Evolutionary conservation across 257 asterid genomes (phyloP), one percentile per base, ranked within the genome.

Genomic region (Solanum medicagineum): DNA sequence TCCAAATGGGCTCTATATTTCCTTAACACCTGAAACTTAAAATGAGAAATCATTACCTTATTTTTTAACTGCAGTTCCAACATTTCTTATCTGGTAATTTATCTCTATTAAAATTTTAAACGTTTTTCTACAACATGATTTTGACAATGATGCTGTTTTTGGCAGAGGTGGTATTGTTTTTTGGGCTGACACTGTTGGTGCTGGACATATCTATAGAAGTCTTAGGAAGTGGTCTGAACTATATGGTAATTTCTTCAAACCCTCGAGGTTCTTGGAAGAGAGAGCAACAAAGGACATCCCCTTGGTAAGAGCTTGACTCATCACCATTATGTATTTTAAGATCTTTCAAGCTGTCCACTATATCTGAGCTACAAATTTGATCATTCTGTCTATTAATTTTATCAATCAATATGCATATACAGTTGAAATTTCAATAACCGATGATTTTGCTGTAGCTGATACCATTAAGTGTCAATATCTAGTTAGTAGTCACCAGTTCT

Each of bases 121-220:
- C 47, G 29, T 79, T 40, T 40, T 70, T 69, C 26, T 53, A 26
- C 83, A 24, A 51, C 22, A 14, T 51, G 82, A 51, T 51, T 24
- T 77, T 24, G 24, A 53, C 83, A 53, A 84, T 51, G 44, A 53
- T 51, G 89, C 45, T 90, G 49, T 85, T 85, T 84, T 88, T 86
- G 81, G 92, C 96, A 97, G 99, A 42, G 99, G 99, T 56, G 99
- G 99, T 75, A 87, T 97, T 53, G 75, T 97, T 83, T 97, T 91
- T 92, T 97, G 99, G 99, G 99, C 99, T 8, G 99, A 97, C 93
- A 88, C 91, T 49, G 87, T 97, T 81, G 99, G 99, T 14, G 98
- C 98, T 83, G 93, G 87, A 86, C 87, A 85, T 85, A 88, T 97
- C 81, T 91, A 93, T 86, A 90, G 81, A 90, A 94, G 96, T 85